phyloP scores from a whole-genome alignment of 371 early-diverging fungal species.

The Mucor sp. region DNA sequence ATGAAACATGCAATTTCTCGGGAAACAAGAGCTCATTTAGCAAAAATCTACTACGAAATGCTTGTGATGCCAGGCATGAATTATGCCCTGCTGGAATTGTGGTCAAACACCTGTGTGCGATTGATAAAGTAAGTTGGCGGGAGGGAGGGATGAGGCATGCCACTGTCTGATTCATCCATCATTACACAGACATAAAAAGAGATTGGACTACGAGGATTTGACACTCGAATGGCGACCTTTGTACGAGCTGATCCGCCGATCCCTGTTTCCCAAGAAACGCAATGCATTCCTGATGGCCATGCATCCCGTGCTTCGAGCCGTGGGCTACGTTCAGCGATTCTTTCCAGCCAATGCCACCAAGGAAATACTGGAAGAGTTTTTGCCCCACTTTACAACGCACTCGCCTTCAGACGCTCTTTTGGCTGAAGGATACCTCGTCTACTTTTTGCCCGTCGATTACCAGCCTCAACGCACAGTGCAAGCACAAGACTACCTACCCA shows the following conservation, averaged over 20 bases:
- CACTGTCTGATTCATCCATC: no score
- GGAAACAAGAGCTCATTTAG: conserved; percentile 62
- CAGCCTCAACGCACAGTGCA: conserved; percentile 33
- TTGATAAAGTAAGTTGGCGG: conserved; percentile 58
- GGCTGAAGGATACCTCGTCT: conserved; percentile 59
- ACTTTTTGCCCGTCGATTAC: conserved; percentile 60
- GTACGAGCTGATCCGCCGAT: conserved; percentile 58
- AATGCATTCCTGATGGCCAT: conserved; percentile 6
- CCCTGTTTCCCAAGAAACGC: conserved; percentile 64
- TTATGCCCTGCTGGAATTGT: conserved; percentile 57
- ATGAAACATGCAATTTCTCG: conserved; percentile 65
- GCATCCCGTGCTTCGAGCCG: conserved; percentile 26
- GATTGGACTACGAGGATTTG: conserved; percentile 57
- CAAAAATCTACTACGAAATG: conserved; percentile 59
- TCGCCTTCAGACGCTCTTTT: conserved; percentile 52
- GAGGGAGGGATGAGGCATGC: not conserved
- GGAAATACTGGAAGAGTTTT: conserved; percentile 75
- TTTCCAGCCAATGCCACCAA: conserved; percentile 65
- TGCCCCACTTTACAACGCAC: conserved; percentile 67
- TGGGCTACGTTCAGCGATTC: conserved; percentile 54
- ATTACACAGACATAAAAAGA: conserved; percentile 55
- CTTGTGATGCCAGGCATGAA: conserved; percentile 67
- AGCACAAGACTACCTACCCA: conserved; percentile 74
- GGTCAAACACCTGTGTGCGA: conserved; percentile 53
- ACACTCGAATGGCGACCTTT: conserved; percentile 77